Base-by-base conservation (phyloP, 176 grass and related monocot genomes). In the Phragmites australis region DNA sequence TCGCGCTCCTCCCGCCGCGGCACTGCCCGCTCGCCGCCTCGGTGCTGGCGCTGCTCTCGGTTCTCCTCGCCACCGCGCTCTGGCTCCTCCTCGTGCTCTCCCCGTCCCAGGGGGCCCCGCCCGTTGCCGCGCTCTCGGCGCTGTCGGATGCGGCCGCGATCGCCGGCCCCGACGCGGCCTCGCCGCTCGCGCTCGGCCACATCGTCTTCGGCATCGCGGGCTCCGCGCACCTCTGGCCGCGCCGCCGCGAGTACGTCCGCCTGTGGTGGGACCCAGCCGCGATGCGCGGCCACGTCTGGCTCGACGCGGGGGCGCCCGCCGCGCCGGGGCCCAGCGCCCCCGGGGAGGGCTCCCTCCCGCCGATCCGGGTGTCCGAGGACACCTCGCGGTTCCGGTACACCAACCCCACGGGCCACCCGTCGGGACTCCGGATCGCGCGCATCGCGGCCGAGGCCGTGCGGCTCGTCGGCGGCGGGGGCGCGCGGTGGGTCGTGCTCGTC, bases 401-500 rank as follows among this genome's bases (percentile, higher is more conserved):
- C 9, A 99, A 99, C 84, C 96, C 96, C 1, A 99, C 88, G 2
- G 93, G 96, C 56, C 96, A 99, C 86, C 96, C 96, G 8, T 99
- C 96, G 0, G 93, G 96, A 6, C 92, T 99, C 79, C 92, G 96
- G 81, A 95, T 99, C 83, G 86, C 96, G 11, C 88, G 92, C 59
- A 99, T 99, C 84, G 81, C 89, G 11, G 88, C 90, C 40, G 96
- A 99, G 84, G 91, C 83, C 68, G 91, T 99, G 66, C 90, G 88
- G 1, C 88, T 99, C 48, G 82, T 89, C 56, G 82, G 77, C 15
- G 88, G 63, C 37, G 85, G 31, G 2, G 79, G 75, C 0, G 90
- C 79, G 6, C 80, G 96, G 19, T 99, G 96, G 96, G 86, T 99
- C 30, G 90, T 95, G 59, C 88, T 99, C 25, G 96, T 93, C 65